phyloP scores from a whole-genome alignment of 805 yeast species.

The Candida silvatica region DNA sequence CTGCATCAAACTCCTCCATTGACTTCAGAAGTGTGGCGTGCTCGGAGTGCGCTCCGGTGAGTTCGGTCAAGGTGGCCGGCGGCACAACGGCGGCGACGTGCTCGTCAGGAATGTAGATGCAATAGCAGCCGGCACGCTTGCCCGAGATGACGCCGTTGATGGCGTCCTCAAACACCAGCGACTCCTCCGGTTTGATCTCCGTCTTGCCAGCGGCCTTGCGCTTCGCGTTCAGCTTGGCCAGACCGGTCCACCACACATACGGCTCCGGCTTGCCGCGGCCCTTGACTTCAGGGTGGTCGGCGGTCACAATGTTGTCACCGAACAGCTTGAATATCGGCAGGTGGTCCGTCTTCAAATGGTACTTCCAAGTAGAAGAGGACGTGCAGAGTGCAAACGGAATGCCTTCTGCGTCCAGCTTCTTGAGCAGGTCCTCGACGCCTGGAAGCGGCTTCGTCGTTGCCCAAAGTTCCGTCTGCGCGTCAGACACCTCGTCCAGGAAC shows the following conservation, averaged over 20 bases:
- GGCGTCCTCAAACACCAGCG: conserved; percentile 92
- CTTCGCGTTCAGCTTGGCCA: conserved; percentile 55
- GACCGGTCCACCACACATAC: conserved; percentile 83
- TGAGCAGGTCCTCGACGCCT: conserved; percentile 71
- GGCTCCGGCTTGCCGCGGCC: conserved; percentile 95
- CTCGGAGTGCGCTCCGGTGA: conserved; percentile 31
- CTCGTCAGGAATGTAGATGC: conserved; percentile 92
- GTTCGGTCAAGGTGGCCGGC: conserved; percentile 36
- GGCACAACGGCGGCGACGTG: conserved; percentile 52
- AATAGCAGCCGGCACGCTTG: conserved; percentile 69
- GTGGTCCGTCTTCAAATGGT: conserved; percentile 64
- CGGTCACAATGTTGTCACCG: conserved; percentile 62
- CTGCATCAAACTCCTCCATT: conserved; percentile 43
- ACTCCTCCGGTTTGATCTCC: conserved; percentile 63
- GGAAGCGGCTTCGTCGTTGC: conserved; percentile 59
- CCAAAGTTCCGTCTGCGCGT: conserved; percentile 56
- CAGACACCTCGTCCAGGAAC: conserved; percentile 41
- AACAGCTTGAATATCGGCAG: conserved; percentile 52
- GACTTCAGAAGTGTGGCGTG: conserved; percentile 49
- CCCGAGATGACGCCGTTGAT: conserved; percentile 87
- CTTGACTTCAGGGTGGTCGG: conserved; percentile 75
- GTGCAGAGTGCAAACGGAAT: conserved; percentile 91
- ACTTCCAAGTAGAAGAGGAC: conserved; percentile 60
- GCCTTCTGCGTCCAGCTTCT: conserved; percentile 36
- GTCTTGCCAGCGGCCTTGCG: conserved; percentile 26